A percentile compares a stretch with the other conserved stretches of the same genome.
phyloP scores from a whole-genome alignment of 208 protist genomes.

The Leishmania lainsoni region DNA sequence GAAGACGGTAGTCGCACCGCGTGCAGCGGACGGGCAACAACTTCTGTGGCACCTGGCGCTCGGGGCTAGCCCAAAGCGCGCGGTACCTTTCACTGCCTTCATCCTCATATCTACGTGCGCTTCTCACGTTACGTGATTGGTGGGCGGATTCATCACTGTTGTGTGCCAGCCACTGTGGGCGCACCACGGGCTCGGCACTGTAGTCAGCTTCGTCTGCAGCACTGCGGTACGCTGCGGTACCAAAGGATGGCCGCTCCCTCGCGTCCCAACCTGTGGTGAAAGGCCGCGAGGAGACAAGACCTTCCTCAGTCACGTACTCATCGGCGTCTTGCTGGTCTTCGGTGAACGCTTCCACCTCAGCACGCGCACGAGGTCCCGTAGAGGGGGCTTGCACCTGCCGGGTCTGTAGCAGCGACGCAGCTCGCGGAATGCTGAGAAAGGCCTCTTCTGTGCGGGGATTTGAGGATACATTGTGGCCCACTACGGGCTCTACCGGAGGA shows the following conservation, averaged over 20 bases:
- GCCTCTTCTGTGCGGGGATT: background rate
- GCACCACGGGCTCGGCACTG: background rate
- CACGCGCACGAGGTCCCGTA: background rate
- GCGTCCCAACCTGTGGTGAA: background rate
- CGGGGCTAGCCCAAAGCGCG: background rate
- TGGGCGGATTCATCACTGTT: too few relatives aligned
- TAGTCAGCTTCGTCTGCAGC: background rate
- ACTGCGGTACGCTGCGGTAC: background rate
- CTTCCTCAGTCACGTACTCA: background rate
- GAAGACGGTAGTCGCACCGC: constrained; percentile 16
- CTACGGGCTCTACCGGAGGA: background rate
- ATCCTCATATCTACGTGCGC: background rate
- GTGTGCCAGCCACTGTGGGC: background rate
- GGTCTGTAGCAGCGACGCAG: background rate
- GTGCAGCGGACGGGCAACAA: constrained; percentile 7
- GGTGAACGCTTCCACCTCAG: background rate
- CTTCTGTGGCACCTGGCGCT: background rate
- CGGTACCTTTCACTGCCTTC: background rate
- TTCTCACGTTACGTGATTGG: background rate
- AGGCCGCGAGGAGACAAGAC: constrained; percentile 8
- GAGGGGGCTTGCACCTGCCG: background rate
- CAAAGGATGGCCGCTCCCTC: background rate
- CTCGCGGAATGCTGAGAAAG: constrained; percentile 8
- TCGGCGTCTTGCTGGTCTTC: background rate
- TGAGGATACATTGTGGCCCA: background rate